These are phyloP conservation scores for Amanita muscaria DNA, from an alignment of 768 basidiomycete genomes.

Conservation along the genomic window DNA sequence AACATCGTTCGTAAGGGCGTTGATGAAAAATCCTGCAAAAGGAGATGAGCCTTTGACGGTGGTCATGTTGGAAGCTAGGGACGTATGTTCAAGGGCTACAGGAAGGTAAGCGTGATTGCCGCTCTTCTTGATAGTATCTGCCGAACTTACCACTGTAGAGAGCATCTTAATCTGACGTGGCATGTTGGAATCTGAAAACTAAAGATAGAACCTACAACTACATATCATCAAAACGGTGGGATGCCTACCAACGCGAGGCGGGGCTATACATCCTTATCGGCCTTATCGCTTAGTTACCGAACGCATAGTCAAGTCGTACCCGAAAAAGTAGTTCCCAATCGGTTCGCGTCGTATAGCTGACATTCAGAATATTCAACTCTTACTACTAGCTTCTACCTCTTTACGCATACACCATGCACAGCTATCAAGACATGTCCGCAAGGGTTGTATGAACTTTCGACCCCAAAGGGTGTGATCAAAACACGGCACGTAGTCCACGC, in stretches of 20 bases:
- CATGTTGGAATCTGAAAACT: neutral
- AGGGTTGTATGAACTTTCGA: constrained; percentile 43
- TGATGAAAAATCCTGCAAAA: no score
- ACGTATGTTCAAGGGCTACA: constrained; percentile 25
- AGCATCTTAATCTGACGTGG: neutral
- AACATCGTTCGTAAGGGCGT: no score
- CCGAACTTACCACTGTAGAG: constrained; percentile 23
- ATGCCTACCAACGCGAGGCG: constrained; percentile 44
- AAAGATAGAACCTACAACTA: constrained; percentile 38
- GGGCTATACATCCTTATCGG: constrained; percentile 58
- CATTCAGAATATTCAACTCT: no score
- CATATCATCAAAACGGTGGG: constrained; percentile 40
- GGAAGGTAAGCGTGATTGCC: no score
- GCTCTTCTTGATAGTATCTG: no score
- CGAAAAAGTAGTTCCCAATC: constrained; percentile 31
- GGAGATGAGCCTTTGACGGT: no score
- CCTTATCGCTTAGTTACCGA: constrained; percentile 61
- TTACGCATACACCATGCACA: constrained; percentile 55
- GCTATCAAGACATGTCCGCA: constrained; percentile 26
- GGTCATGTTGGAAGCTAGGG: no score
- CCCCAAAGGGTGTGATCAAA: constrained; percentile 47
- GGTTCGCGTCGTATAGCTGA: neutral
- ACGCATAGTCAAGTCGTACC: constrained; percentile 42
- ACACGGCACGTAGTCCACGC: constrained; percentile 70
- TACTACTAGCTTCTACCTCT: constrained; percentile 42